phyloP scores from a whole-genome alignment of 2,329 filamentous ascomycete species.

The Parafenestella ontariensis region DNA sequence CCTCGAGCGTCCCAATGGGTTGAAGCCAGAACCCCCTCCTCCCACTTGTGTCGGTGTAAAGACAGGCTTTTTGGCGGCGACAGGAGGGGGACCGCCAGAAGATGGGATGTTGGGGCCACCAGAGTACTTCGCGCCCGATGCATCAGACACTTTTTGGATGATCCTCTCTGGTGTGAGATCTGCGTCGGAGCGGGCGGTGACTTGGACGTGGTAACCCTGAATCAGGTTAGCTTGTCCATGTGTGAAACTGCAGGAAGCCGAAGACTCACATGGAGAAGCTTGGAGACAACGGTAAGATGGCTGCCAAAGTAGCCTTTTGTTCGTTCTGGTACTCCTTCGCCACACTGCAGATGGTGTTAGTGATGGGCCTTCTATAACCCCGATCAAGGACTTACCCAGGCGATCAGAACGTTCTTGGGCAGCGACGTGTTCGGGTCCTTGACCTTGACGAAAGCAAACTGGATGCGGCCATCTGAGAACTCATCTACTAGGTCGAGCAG shows the following conservation, averaged over 20 bases:
- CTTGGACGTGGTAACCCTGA: constrained; percentile 92
- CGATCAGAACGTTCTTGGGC: constrained; percentile 91
- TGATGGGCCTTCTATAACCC: constrained; percentile 4
- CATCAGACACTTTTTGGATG: constrained; percentile 90
- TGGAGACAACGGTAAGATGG: constrained; percentile 86
- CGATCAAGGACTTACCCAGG: constrained; percentile 66
- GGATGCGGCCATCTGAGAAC: constrained; percentile 94
- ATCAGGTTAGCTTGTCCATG: constrained; percentile 24
- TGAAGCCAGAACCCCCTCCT: constrained; percentile 64
- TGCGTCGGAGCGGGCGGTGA: constrained; percentile 89
- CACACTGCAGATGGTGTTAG: constrained; percentile 65
- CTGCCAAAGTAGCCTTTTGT: constrained; percentile 99
- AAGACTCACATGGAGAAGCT: constrained; percentile 78
- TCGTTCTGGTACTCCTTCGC: constrained; percentile 95
- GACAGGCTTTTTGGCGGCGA: constrained; percentile 85
- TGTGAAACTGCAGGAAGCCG: constrained; percentile 1
- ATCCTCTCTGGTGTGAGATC: constrained; percentile 89
- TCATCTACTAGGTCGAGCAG: constrained; percentile 89
- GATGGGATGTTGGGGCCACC: constrained; percentile 65
- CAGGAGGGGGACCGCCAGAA: constrained; percentile 67
- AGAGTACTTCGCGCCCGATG: constrained; percentile 94
- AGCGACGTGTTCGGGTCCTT: constrained; percentile 91
- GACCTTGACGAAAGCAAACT: constrained; percentile 96
- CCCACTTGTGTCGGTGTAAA: constrained; percentile 79
- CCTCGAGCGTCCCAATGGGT: constrained; percentile 72